Base-by-base conservation (phyloP, 129 eudicot species). In the Helichrysum umbraculigerum region DNA sequence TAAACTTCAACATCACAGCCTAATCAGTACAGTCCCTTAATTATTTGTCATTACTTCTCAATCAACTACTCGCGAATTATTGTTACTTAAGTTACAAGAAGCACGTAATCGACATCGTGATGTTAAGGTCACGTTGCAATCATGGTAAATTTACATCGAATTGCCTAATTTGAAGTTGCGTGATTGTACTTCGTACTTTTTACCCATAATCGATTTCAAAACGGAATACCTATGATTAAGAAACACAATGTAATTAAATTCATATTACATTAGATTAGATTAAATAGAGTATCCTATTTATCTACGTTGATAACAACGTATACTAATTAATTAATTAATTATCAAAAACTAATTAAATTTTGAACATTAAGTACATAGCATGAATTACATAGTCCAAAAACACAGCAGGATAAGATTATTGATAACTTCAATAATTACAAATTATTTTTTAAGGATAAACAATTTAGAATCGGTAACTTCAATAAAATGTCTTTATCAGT, bases 401-500 rank as follows among this genome's bases (percentile, higher is more conserved):
- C 12, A 39, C 3, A 8, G 3, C 2, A 39, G 44, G 44, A 39
- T 8, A 39, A 39, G 12, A 11, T 39, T 9, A 8, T 39, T 9
- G 44, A 8, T 39, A 39, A 39, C 2, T 11, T 8, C 44, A 8
- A 39, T 37, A 37, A 35, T 5, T 37, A 7, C 42, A 7, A 37
- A 8, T 10, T 15, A 1, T 44, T 44, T 44, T 44, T 44, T 22
- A 28, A 62, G 2, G n/a, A 64, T 4, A 64, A 33, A 33, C 39
- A 33, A 33, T 6, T 25, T 35, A 19, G 22, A 35, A 34, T 51
- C n/a, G 75, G n/a, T 29, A 70, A 72, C 51, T 37, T 52, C 30
- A 57, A 57, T 32, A 41, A 61, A 58, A 57, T 41, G 62, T 73
- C 25, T 21, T 7, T 22, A 73, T 59, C 34, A n/a, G 9, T 73